phyloP scores from a whole-genome alignment of 2,329 filamentous ascomycete species.

The Helicocarpus griseus region DNA sequence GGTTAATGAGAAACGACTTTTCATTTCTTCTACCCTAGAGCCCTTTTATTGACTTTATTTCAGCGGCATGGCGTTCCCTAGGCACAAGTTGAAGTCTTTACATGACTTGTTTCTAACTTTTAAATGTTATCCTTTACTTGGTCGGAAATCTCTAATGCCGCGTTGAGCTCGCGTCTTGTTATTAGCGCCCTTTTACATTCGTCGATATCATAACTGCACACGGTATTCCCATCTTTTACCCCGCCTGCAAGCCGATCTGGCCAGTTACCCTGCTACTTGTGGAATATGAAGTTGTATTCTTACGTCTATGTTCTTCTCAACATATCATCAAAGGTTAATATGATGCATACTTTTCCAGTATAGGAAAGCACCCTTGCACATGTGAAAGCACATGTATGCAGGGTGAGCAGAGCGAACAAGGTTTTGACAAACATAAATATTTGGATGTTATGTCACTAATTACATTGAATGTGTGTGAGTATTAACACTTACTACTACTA shows the following conservation, averaged over 20 bases:
- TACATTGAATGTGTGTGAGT: too few species aligned
- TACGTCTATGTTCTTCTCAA: too few species aligned
- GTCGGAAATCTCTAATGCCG: not conserved
- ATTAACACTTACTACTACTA: too few species aligned
- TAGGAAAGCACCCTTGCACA: too few species aligned
- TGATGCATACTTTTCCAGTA: too few species aligned
- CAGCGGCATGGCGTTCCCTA: not conserved
- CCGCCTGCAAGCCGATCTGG: not conserved
- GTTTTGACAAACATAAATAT: too few species aligned
- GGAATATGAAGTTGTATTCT: not conserved
- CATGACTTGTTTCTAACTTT: not conserved
- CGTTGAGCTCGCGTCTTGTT: not conserved
- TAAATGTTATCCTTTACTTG: not conserved
- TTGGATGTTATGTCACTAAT: too few species aligned
- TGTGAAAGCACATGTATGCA: too few species aligned
- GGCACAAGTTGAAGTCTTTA: not conserved
- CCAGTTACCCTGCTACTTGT: not conserved
- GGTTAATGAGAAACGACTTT: not conserved
- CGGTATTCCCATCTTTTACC: not conserved
- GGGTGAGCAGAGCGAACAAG: too few species aligned
- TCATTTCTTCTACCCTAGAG: not conserved
- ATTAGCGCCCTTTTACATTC: conserved; percentile 1
- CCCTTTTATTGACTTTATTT: not conserved
- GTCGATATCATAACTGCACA: not conserved
- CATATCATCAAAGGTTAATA: too few species aligned